Conservation (phyloP, 2,329 filamentous ascomycete species). For the Fusarium papillatum region DNA sequence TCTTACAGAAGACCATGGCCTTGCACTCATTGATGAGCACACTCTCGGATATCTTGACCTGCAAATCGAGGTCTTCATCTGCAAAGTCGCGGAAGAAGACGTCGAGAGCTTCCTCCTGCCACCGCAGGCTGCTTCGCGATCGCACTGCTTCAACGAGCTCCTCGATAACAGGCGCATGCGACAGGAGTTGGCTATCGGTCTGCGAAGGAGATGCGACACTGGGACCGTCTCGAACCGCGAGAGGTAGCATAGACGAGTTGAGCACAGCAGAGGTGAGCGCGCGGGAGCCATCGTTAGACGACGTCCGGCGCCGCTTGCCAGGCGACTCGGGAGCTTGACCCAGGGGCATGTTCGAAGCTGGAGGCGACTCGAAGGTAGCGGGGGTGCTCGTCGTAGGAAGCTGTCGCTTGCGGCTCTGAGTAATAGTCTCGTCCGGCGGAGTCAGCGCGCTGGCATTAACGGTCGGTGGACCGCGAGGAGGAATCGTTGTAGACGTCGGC, state of each 20-base stretch:
- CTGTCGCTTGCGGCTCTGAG: constrained; percentile 59
- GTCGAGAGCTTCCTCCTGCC: constrained; percentile 71
- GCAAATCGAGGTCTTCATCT: constrained; percentile 69
- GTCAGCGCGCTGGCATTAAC: constrained; percentile 63
- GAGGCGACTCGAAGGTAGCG: constrained; percentile 39
- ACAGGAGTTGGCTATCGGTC: constrained; percentile 31
- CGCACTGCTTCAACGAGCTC: constrained; percentile 58
- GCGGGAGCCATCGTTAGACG: constrained; percentile 43
- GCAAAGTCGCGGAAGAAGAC: constrained; percentile 71
- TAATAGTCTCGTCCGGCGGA: constrained; percentile 65
- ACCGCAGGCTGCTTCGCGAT: constrained; percentile 56
- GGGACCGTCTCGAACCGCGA: constrained; percentile 34
- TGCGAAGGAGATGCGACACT: constrained; percentile 36
- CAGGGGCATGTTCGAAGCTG: constrained; percentile 27
- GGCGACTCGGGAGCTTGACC: constrained; percentile 48
- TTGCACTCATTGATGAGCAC: constrained; percentile 71
- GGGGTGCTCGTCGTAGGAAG: constrained; percentile 39
- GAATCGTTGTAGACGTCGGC: constrained; percentile 51
- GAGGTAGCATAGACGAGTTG: constrained; percentile 46
- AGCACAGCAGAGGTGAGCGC: constrained; percentile 39
- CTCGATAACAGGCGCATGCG: constrained; percentile 48
- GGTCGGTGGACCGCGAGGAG: constrained; percentile 53
- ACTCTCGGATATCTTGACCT: constrained; percentile 71
- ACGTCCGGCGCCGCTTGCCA: constrained; percentile 51
- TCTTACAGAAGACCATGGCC: constrained; percentile 74